Percentiles rank a stretch among this genome's conserved stretches.
Conservation (phyloP, 352 stramenopile genomes). For the Phytopythium aichiense region DNA sequence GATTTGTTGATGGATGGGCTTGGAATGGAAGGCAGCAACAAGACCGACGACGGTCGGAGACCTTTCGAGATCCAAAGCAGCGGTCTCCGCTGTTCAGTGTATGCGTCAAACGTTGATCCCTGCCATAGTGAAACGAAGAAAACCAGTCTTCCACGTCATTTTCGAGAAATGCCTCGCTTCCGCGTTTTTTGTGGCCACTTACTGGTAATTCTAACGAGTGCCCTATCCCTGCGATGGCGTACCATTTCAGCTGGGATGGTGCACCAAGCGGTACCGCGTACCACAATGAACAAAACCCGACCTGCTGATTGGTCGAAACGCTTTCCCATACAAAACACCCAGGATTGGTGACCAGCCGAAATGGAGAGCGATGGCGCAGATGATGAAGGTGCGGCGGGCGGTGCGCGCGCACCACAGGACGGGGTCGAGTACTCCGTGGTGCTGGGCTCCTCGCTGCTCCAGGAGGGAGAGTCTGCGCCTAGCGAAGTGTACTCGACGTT, state of each 20-base stretch:
- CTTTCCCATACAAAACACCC: background rate
- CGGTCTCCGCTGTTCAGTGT: background rate
- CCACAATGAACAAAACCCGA: background rate
- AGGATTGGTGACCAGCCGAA: background rate
- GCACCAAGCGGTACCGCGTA: background rate
- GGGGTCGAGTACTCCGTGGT: slow-evolving; percentile 52
- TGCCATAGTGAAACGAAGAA: background rate
- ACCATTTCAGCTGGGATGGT: background rate
- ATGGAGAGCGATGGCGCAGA: background rate
- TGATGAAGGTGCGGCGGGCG: background rate
- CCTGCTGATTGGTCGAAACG: background rate
- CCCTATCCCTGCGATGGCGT: background rate
- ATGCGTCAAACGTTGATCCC: background rate
- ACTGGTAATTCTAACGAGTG: background rate
- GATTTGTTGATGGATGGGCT: background rate
- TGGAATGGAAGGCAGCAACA: no score
- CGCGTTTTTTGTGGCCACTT: background rate
- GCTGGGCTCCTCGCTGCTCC: slow-evolving; percentile 40
- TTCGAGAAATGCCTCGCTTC: no score
- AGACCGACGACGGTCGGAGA: background rate
- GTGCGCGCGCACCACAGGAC: slow-evolving; percentile 23
- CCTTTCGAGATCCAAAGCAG: background rate
- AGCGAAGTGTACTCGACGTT: slow-evolving; percentile 50
- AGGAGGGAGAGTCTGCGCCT: slow-evolving; percentile 8
- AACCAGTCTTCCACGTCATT: no score